Conservation (phyloP, 2,329 filamentous ascomycete species). For the Venturia nashicola region DNA sequence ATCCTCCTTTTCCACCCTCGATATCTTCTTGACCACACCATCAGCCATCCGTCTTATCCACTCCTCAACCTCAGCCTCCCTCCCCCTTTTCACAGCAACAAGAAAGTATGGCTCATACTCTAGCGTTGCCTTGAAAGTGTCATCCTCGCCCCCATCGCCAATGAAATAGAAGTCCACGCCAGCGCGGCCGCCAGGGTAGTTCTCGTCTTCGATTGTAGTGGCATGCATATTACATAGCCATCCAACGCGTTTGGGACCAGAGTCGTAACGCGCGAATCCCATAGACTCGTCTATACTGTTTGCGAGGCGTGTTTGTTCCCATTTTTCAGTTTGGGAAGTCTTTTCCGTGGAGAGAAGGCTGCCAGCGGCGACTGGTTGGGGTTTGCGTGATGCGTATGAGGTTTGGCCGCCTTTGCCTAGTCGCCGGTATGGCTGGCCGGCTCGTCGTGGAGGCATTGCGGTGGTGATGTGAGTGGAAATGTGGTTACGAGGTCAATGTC, state of each 20-base stretch:
- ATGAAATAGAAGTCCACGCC: conserved; percentile 97
- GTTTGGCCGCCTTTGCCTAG: conserved; percentile 29
- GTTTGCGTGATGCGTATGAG: conserved; percentile 38
- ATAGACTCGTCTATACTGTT: conserved; percentile 88
- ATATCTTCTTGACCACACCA: conserved; percentile 68
- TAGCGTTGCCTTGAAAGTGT: conserved; percentile 89
- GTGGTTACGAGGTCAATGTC: not conserved
- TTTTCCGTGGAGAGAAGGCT: conserved; percentile 64
- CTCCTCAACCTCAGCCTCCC: conserved; percentile 89
- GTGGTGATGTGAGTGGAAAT: not conserved
- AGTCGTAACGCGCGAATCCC: conserved; percentile 87
- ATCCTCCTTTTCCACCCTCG: conserved; percentile 81
- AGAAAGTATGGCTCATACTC: conserved; percentile 97
- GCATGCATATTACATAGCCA: conserved; percentile 96
- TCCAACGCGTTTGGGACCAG: conserved; percentile 70
- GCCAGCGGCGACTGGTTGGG: conserved; percentile 60
- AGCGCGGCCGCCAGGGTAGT: conserved; percentile 69
- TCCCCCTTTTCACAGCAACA: conserved; percentile 75
- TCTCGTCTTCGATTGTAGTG: conserved; percentile 74
- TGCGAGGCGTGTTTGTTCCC: conserved; percentile 71
- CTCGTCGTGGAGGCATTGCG: conserved; percentile 33
- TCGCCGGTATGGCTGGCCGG: conserved; percentile 29
- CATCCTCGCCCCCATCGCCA: conserved; percentile 55
- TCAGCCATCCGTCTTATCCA: conserved; percentile 73
- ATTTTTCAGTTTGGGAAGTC: conserved; percentile 85